Base-by-base conservation (phyloP, 1,139 yeast genomes). In the Wickerhamomyces sp. region DNA sequence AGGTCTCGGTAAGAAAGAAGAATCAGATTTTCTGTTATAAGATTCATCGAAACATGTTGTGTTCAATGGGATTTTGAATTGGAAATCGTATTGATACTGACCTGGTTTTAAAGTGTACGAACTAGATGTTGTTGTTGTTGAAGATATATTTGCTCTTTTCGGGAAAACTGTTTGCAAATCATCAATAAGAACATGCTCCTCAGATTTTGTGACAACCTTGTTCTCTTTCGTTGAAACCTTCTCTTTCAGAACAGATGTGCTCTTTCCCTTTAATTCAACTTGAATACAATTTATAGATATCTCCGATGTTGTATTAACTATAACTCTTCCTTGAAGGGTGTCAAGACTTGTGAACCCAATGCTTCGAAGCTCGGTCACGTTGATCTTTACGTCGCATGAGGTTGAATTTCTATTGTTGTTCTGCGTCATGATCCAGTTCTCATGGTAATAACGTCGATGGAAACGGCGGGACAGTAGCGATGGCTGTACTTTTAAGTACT, bases 81-180 rank as follows among this genome's bases (percentile, higher is more conserved):
- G 62, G 51, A 78, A 78, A 11, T 78, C 78, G 49, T 75, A 78
- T 5, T 64, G 53, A 49, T 79, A 76, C 28, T 65, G 66, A 0
- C 86, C 85, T 0, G 82, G 73, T 3, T 74, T 64, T 37, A 78
- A 58, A 0, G 83, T 76, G 49, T 70, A 75, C 39, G 72, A 78
- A 39, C 70, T 69, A 3, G 72, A 64, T 33, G 17, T 20, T 3
- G 22, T 30, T 13, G 11, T 26, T 2, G 10, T 12, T n/a, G 6
- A 19, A 16, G 23, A 23, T 13, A 26, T 18, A 14, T 74, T 64
- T 2, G 68, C 72, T 31, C 62, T 50, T n/a, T 73, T 57, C 0
- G 86, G 85, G 45, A 77, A 78, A 13, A 78, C 79, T 3, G 75
- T 65, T 28, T 55, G 41, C 0, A 78, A 66, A 37, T 73, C 72